These are phyloP conservation scores for Cryptomeria japonica DNA, from an alignment of 75 land plant species.

Conservation along the genomic window DNA sequence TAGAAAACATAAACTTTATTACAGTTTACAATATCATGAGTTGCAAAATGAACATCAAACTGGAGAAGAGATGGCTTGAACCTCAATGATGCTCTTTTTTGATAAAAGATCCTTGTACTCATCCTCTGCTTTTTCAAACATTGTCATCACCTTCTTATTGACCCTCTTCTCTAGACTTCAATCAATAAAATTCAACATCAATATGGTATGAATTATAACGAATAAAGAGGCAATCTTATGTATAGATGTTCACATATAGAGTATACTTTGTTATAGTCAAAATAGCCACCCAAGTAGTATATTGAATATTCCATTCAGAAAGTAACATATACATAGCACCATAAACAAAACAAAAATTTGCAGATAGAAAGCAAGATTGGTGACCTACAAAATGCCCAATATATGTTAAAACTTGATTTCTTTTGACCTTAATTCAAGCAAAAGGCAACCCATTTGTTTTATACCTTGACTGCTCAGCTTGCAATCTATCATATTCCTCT, in stretches of 20 bases:
- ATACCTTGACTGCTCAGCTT: conserved; percentile 78
- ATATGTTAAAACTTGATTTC: neutral
- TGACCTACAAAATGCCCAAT: neutral
- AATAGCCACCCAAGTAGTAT: neutral
- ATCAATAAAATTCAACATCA: conserved; percentile 4
- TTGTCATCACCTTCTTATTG: conserved; percentile 96
- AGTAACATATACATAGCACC: neutral
- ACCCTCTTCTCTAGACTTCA: conserved; percentile 96
- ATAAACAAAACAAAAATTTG: neutral
- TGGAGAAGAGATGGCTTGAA: conserved; percentile 12
- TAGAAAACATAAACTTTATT: conserved; percentile 1
- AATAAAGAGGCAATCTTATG: neutral
- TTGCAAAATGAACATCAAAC: neutral
- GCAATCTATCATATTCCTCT: conserved; percentile 70
- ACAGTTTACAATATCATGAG: neutral
- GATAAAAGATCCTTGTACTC: conserved; percentile 84
- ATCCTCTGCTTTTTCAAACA: conserved; percentile 99
- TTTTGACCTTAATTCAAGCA: neutral
- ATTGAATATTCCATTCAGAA: neutral
- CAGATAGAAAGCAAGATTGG: neutral
- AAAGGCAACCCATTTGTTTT: neutral
- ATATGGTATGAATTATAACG: neutral
- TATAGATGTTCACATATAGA: neutral
- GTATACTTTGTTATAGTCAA: neutral
- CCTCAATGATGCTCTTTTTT: conserved; percentile 92